Conservation (phyloP, 169 alveolate species). For the Sarcocystis neurona region DNA sequence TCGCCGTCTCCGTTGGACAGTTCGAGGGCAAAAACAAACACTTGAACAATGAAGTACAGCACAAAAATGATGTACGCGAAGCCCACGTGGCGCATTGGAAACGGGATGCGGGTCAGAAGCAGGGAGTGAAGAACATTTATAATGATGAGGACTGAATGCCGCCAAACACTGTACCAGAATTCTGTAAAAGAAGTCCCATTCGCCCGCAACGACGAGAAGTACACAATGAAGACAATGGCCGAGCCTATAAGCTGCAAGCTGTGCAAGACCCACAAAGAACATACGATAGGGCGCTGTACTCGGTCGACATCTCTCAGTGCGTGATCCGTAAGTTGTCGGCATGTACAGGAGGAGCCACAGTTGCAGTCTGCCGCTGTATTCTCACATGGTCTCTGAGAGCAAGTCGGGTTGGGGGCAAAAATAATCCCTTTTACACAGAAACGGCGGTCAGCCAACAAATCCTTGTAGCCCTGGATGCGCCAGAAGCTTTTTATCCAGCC, state of each 20-base stretch:
- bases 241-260: conserved; percentile 52
- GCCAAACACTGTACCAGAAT: conserved; percentile 56
- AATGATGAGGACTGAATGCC: conserved; percentile 42
- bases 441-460: conserved; percentile 38
- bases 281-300: neutral
- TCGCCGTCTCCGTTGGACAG: conserved; percentile 61
- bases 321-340: too few species aligned
- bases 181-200: conserved; percentile 42
- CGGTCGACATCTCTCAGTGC: neutral
- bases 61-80: conserved; percentile 21
- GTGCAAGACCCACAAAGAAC: conserved; percentile 41
- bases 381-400: neutral
- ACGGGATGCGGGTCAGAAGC: conserved; percentile 55
- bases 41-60: conserved; percentile 35
- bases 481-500: too few species aligned
- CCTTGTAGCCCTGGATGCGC: conserved; percentile 35
- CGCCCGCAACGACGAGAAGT: conserved; percentile 34
- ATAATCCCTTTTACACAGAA: conserved; percentile 52
- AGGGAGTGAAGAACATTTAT: conserved; percentile 52
- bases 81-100: conserved; percentile 51
- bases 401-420: conserved; percentile 52
- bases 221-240: conserved; percentile 34
- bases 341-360: neutral
- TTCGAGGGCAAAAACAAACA: conserved; percentile 36
- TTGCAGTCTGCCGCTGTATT: neutral